A percentile compares a stretch with the other conserved stretches of the same genome.
Conservation (phyloP, 306 rosid species). For the Quercus robur region DNA sequence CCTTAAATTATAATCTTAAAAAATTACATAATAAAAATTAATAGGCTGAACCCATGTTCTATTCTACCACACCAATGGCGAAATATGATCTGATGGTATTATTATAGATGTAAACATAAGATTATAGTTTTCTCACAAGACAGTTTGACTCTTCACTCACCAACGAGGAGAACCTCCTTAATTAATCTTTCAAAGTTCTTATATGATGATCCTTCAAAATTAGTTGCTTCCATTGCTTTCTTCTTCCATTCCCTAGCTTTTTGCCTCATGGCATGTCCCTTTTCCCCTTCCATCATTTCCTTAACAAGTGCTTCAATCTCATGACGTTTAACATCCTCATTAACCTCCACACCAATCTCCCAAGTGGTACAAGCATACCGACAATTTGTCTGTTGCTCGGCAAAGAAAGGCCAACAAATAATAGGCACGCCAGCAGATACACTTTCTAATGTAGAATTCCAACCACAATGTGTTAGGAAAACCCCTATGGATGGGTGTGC, state of each 20-base stretch:
- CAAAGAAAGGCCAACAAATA: slow-evolving; percentile 43
- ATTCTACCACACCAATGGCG: too few relatives aligned
- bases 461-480: slow-evolving; percentile 34
- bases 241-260: slow-evolving; percentile 27
- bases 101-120: too few relatives aligned
- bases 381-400: slow-evolving; percentile 29
- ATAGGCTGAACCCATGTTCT: too few relatives aligned
- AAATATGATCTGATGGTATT: too few relatives aligned
- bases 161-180: too few relatives aligned
- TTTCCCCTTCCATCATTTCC: slow-evolving; percentile 32
- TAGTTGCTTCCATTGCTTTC: background rate
- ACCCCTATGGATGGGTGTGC: slow-evolving; percentile 33
- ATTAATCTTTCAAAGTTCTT: too few relatives aligned
- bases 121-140: too few relatives aligned
- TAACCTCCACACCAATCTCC: slow-evolving; percentile 34
- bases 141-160: too few relatives aligned
- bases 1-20: too few relatives aligned
- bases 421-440: slow-evolving; percentile 26
- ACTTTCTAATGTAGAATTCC: slow-evolving; percentile 33
- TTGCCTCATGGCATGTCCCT: slow-evolving; percentile 14
- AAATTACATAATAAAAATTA: too few relatives aligned
- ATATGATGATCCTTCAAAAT: too few relatives aligned
- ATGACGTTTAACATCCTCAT: slow-evolving; percentile 12
- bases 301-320: slow-evolving; percentile 23
- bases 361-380: slow-evolving; percentile 20